Evolutionary conservation across 2,329 filamentous ascomycete species (phyloP).

Genomic region (Botrytis deweyae): DNA sequence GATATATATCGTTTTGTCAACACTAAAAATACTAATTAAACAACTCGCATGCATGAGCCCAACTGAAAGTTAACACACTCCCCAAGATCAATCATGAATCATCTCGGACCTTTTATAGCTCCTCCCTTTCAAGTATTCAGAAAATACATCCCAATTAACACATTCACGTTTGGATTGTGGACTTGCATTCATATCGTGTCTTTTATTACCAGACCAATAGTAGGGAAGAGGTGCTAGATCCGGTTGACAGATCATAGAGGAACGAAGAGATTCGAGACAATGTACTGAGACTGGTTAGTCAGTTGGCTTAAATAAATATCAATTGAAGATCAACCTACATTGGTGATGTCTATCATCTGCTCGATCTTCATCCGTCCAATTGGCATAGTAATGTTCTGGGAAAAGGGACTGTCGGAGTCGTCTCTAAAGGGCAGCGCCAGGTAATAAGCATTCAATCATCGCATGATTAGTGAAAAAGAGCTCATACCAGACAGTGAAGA

Average conservation of each 20-base stretch:
- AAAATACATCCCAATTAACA: constrained; percentile 15
- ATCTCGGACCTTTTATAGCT: constrained; percentile 10
- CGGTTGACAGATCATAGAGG: constrained; percentile 20
- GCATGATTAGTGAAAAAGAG: too few relatives aligned
- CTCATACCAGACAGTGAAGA: constrained; percentile 16
- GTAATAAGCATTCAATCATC: neutral
- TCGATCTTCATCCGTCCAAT: constrained; percentile 15
- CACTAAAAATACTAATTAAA: neutral
- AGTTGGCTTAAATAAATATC: neutral
- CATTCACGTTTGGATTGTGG: constrained; percentile 15
- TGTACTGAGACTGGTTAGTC: neutral
- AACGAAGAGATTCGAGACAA: constrained; percentile 18
- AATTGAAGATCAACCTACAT: neutral
- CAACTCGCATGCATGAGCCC: neutral
- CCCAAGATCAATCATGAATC: constrained; percentile 10
- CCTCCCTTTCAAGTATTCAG: constrained; percentile 13
- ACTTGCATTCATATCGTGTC: constrained; percentile 18
- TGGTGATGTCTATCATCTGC: constrained; percentile 7
- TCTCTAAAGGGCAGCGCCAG: neutral
- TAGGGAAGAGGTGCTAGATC: constrained; percentile 19
- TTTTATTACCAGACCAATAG: constrained; percentile 17
- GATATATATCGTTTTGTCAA: neutral
- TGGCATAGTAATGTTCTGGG: constrained; percentile 16
- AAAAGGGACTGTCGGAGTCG: constrained; percentile 16
- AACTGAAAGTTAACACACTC: neutral